Percentiles rank a stretch among this genome's conserved stretches.
These are phyloP conservation scores for Centella asiatica DNA, from an alignment of 129 eudicot genomes.

Conservation along the genomic window DNA sequence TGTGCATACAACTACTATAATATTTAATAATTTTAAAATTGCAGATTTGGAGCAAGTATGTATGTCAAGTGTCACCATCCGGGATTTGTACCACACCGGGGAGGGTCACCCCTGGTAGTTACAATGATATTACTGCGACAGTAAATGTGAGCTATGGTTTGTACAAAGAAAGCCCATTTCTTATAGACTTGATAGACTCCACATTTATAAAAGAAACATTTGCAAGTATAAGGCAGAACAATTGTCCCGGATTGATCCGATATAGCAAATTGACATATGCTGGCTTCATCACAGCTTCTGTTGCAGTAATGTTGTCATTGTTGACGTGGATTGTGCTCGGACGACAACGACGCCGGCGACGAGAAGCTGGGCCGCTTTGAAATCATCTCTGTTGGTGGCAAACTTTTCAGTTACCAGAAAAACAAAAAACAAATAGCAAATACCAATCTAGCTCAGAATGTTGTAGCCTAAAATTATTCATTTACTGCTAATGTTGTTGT, in stretches of 20 bases:
- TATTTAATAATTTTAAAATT: not conserved
- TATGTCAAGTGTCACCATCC: slow-evolving; percentile 19
- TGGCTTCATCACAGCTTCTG: slow-evolving; percentile 18
- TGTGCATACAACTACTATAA: no score
- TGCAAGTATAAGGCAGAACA: not conserved
- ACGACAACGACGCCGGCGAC: not conserved
- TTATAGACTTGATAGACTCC: slow-evolving; percentile 25
- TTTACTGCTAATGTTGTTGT: no score
- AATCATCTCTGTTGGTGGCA: no score
- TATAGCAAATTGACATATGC: slow-evolving; percentile 23
- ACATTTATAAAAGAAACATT: slow-evolving; percentile 16
- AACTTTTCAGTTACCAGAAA: no score
- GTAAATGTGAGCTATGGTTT: slow-evolving; percentile 24
- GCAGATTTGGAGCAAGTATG: slow-evolving; percentile 31
- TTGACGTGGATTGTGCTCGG: slow-evolving; percentile 21
- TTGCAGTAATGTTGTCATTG: slow-evolving; percentile 19
- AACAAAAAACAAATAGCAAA: no score
- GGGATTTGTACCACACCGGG: slow-evolving; percentile 33
- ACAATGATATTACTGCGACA: slow-evolving; percentile 13
- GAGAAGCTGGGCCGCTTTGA: not conserved
- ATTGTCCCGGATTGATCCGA: slow-evolving; percentile 18
- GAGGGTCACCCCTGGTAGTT: slow-evolving; percentile 28
- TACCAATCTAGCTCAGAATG: no score
- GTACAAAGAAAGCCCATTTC: slow-evolving; percentile 27
- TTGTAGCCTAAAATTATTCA: no score